phyloP scores from a whole-genome alignment of 306 rosid species.

The Cicer cuneatum region DNA sequence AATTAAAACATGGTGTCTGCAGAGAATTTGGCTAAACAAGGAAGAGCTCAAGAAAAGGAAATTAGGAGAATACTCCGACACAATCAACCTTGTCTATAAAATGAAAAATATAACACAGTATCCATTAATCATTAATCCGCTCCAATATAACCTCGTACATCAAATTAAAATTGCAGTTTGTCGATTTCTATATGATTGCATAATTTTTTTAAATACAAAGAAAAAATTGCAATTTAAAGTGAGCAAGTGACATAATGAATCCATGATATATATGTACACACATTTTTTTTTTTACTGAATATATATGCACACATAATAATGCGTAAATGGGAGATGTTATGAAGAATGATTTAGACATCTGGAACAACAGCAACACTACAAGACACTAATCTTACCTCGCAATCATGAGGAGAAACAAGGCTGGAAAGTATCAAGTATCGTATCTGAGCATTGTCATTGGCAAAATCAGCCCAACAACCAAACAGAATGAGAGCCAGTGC shows the following conservation, averaged over 20 bases:
- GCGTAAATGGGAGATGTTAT: background rate
- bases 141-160: constrained; percentile 16
- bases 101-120: constrained; percentile 18
- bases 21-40: constrained; percentile 16
- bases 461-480: constrained; percentile 91
- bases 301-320: background rate
- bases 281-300: background rate
- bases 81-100: constrained; percentile 18
- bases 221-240: background rate
- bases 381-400: constrained; percentile 59
- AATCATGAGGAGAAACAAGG: constrained; percentile 68
- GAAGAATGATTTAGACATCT: background rate
- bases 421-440: constrained; percentile 77
- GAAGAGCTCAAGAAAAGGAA: constrained; percentile 21
- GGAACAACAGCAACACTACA: background rate
- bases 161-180: constrained; percentile 26
- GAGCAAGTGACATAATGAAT: background rate
- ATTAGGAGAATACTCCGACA: constrained; percentile 19
- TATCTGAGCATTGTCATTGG: constrained; percentile 70
- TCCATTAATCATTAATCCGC: constrained; percentile 23
- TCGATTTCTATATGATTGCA: constrained; percentile 23
- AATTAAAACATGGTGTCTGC: constrained; percentile 6
- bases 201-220: constrained; percentile 19
- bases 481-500: constrained; percentile 73
- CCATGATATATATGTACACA: too few relatives aligned